Percentiles rank a stretch among this genome's conserved stretches.
Evolutionary conservation across 2,329 filamentous ascomycete species (phyloP).

Genomic region (Zymoseptoria passerinii): DNA sequence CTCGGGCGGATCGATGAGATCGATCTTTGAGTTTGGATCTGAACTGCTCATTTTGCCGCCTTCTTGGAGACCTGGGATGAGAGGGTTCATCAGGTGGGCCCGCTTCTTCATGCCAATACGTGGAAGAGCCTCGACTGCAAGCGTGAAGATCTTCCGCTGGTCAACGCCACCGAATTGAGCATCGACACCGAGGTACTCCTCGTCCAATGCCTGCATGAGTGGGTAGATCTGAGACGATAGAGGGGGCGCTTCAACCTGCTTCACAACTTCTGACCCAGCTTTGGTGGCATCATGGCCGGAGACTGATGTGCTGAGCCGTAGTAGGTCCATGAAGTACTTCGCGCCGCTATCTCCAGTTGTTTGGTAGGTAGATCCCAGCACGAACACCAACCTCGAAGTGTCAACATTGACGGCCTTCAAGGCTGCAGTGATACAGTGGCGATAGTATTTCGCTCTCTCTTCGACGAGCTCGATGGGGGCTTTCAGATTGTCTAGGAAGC

Average conservation of each 20-base stretch:
- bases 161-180: constrained; percentile 79
- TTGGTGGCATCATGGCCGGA: constrained; percentile 78
- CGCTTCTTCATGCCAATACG: constrained; percentile 75
- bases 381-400: constrained; percentile 70
- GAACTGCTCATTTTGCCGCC: constrained; percentile 73
- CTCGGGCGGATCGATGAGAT: constrained; percentile 75
- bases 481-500: constrained; percentile 51
- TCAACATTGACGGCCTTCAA: constrained; percentile 71
- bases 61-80: constrained; percentile 71
- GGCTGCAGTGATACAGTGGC: constrained; percentile 62
- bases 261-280: constrained; percentile 88
- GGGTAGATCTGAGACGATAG: constrained; percentile 72
- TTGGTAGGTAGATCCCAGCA: constrained; percentile 57
- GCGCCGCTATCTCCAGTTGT: constrained; percentile 58
- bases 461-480: constrained; percentile 82
- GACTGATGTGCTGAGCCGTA: constrained; percentile 61
- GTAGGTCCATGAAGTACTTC: constrained; percentile 80
- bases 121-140: constrained; percentile 76
- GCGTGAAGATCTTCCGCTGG: constrained; percentile 81
- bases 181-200: constrained; percentile 81
- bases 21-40: constrained; percentile 76
- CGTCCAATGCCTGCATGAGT: constrained; percentile 82
- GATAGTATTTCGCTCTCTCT: constrained; percentile 76
- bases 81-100: constrained; percentile 71
- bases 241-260: constrained; percentile 72